These are phyloP conservation scores for Diaporthe nobilis DNA, from an alignment of 2,329 filamentous ascomycete genomes.

Conservation along the genomic window DNA sequence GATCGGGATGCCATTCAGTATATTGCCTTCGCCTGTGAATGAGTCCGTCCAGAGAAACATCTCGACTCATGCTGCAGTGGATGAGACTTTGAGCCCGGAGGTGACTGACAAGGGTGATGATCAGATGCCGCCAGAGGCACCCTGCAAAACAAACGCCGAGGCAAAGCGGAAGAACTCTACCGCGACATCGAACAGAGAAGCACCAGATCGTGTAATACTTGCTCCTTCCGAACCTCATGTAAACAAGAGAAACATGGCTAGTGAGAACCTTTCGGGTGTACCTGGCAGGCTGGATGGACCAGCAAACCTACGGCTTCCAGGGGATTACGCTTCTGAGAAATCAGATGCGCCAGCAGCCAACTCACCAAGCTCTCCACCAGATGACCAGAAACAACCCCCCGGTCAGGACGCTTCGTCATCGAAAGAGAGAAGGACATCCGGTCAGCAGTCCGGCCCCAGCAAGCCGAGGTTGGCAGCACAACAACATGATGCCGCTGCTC, in stretches of 20 bases:
- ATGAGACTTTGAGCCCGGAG: not conserved
- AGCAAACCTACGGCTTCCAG: not conserved
- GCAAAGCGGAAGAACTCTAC: not conserved
- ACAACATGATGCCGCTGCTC: not conserved
- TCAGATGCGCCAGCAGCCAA: not conserved
- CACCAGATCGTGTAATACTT: not conserved
- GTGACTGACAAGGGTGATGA: not conserved
- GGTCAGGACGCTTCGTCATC: not conserved
- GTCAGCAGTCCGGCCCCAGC: not conserved
- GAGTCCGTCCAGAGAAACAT: constrained; percentile 4
- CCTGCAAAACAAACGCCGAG: not conserved
- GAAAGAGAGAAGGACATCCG: not conserved
- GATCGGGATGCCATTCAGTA: constrained; percentile 39
- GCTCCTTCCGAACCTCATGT: not conserved
- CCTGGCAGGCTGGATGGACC: not conserved
- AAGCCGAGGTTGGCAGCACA: not conserved
- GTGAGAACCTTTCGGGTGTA: not conserved
- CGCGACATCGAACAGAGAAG: not conserved
- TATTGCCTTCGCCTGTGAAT: constrained; percentile 41
- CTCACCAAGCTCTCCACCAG: too few relatives aligned
- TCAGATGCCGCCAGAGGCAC: not conserved
- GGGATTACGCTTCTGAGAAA: not conserved
- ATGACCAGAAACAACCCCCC: too few relatives aligned
- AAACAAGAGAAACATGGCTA: not conserved
- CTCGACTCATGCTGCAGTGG: not conserved